Evolutionary conservation across 805 yeast species (phyloP).

Genomic region (Teunomyces tritomae): DNA sequence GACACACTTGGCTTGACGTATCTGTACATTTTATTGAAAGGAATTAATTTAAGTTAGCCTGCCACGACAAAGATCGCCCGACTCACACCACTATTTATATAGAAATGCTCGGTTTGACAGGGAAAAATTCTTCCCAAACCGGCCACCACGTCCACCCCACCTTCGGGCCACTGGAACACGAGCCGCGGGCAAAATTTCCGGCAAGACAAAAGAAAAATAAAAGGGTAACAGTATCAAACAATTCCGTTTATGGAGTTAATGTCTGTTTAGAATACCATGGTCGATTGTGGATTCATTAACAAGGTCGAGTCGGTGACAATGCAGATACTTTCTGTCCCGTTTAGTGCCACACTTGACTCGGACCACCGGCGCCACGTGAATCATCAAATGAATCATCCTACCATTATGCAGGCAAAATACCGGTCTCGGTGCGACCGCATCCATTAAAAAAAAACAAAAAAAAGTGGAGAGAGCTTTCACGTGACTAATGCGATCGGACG

Average conservation of each 20-base stretch:
- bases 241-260: too few relatives aligned
- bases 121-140: slow-evolving; percentile 2
- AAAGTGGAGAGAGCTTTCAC: background rate
- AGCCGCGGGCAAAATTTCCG: background rate
- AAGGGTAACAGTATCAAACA: too few relatives aligned
- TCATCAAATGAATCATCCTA: background rate
- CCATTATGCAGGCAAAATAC: background rate
- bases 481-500: slow-evolving; percentile 2
- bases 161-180: slow-evolving; percentile 3
- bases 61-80: background rate
- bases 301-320: background rate
- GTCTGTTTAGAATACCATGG: background rate
- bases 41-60: background rate
- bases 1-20: slow-evolving; percentile 7
- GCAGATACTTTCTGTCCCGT: too few relatives aligned
- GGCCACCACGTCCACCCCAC: slow-evolving; percentile 4
- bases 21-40: slow-evolving; percentile 5
- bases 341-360: background rate
- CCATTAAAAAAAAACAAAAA: too few relatives aligned
- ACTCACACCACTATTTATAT: slow-evolving; percentile 4
- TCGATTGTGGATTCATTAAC: background rate
- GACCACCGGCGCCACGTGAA: slow-evolving; percentile 1
- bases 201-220: too few relatives aligned
- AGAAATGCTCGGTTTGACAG: slow-evolving; percentile 2
- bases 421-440: background rate